phyloP scores from a whole-genome alignment of 371 early-diverging fungal species.

The Apophysomyces elegans region DNA sequence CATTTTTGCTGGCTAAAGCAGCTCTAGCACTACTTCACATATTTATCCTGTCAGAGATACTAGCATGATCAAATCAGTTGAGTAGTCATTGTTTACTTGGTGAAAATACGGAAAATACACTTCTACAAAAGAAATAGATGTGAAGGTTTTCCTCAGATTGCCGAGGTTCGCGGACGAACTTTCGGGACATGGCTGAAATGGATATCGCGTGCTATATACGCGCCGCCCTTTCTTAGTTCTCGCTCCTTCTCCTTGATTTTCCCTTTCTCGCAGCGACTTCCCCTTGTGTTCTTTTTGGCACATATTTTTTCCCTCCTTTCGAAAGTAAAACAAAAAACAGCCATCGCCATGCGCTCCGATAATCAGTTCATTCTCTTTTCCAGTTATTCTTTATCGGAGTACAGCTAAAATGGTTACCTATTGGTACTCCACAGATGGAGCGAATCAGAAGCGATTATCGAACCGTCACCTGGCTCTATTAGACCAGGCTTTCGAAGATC shows the following conservation, averaged over 20 bases:
- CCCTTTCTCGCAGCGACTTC: not conserved
- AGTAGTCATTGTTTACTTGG: not conserved
- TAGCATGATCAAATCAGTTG: too few relatives aligned
- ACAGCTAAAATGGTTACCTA: conserved; percentile 18
- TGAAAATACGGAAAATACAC: not conserved
- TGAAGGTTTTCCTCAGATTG: conserved; percentile 4
- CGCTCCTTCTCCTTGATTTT: not conserved
- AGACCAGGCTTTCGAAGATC: conserved; percentile 24
- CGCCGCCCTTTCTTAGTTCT: conserved; percentile 3
- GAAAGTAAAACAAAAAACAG: not conserved
- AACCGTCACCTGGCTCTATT: conserved; percentile 21
- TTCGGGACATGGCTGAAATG: not conserved
- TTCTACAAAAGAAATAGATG: not conserved
- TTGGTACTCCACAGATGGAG: conserved; percentile 32
- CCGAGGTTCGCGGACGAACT: conserved; percentile 2
- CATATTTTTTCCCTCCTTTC: not conserved
- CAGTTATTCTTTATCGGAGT: not conserved
- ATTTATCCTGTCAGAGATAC: too few relatives aligned
- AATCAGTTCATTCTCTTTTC: conserved; percentile 1
- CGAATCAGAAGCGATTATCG: conserved; percentile 25
- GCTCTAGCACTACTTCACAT: too few relatives aligned
- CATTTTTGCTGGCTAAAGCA: too few relatives aligned
- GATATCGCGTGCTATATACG: conserved; percentile 8
- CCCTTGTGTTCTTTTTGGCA: conserved; percentile 8
- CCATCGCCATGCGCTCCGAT: not conserved